Percentiles rank a stretch among this genome's conserved stretches.
These are phyloP conservation scores for Erigeron philadelphicus DNA, from an alignment of 140 eudicot genomes.

Conservation along the genomic window DNA sequence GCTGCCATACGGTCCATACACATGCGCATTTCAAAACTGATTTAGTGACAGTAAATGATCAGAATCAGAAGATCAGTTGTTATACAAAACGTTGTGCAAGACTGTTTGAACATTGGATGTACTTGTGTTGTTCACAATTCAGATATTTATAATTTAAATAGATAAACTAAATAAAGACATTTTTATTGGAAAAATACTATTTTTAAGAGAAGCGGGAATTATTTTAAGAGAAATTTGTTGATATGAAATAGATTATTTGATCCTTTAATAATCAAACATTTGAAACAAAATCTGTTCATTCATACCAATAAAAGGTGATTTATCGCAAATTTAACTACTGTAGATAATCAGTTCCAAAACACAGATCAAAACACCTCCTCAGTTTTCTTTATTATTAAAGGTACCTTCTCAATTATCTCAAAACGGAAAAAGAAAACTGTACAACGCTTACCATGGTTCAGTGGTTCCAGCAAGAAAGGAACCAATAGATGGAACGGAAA, in stretches of 20 bases:
- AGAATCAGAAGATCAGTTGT: too few relatives aligned
- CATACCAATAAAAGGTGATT: not conserved
- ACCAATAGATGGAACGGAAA: slow-evolving; percentile 40
- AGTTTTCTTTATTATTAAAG: not conserved
- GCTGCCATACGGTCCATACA: not conserved
- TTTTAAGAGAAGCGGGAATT: too few relatives aligned
- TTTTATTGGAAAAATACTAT: too few relatives aligned
- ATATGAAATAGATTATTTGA: not conserved
- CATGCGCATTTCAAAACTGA: not conserved
- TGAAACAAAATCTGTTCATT: not conserved
- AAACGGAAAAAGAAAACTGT: not conserved
- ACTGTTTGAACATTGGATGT: too few relatives aligned
- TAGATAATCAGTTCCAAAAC: not conserved
- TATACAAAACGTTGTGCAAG: not conserved
- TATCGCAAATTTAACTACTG: not conserved
- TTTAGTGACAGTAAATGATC: too few relatives aligned
- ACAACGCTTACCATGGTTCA: slow-evolving; percentile 46
- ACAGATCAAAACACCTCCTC: not conserved
- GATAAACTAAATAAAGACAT: too few relatives aligned
- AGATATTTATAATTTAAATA: too few relatives aligned
- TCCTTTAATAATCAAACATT: not conserved
- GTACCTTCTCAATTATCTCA: not conserved
- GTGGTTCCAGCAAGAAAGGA: slow-evolving; percentile 52
- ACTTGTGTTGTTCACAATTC: too few relatives aligned
- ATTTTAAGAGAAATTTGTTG: not conserved